A percentile compares a stretch with the other conserved stretches of the same genome.
phyloP scores from a whole-genome alignment of 1,284 basidiomycete genomes.

The Pholiota adiposa region DNA sequence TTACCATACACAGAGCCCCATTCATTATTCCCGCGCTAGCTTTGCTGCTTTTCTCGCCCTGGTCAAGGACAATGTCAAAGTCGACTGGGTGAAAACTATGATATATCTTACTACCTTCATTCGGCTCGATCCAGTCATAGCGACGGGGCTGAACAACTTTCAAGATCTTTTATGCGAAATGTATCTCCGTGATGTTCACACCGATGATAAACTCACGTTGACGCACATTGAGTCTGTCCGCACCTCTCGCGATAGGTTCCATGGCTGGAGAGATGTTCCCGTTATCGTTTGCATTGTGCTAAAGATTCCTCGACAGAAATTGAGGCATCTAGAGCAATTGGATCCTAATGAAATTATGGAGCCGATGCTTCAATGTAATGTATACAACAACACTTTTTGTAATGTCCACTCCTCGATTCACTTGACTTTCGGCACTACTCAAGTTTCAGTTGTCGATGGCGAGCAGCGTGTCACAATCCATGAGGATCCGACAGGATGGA shows the following conservation, averaged over 20 bases:
- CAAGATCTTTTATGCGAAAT: conserved; percentile 49
- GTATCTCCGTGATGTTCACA: conserved; percentile 30
- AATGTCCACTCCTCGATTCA: conserved; percentile 43
- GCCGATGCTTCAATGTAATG: conserved; percentile 40
- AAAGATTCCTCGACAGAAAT: conserved; percentile 34
- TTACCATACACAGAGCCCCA: neutral
- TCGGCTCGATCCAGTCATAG: conserved; percentile 31
- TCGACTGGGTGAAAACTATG: conserved; percentile 40
- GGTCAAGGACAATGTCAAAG: conserved; percentile 36
- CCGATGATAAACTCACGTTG: conserved; percentile 20
- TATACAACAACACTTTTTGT: conserved; percentile 15
- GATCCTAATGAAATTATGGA: conserved; percentile 29
- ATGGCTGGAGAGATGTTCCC: conserved; percentile 38
- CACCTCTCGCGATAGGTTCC: conserved; percentile 23
- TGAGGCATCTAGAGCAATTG: conserved; percentile 33
- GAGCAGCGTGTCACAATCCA: conserved; percentile 29
- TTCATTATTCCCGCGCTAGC: conserved; percentile 49
- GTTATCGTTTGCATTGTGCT: conserved; percentile 39
- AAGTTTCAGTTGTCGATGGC: conserved; percentile 20
- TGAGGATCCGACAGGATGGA: conserved; percentile 39
- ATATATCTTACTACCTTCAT: conserved; percentile 25
- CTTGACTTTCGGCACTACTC: conserved; percentile 38
- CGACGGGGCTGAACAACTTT: conserved; percentile 38
- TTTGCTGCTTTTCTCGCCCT: conserved; percentile 46
- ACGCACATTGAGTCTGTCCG: conserved; percentile 5